phyloP scores from a whole-genome alignment of 768 basidiomycete genomes.

The Rhizopogon rudus region DNA sequence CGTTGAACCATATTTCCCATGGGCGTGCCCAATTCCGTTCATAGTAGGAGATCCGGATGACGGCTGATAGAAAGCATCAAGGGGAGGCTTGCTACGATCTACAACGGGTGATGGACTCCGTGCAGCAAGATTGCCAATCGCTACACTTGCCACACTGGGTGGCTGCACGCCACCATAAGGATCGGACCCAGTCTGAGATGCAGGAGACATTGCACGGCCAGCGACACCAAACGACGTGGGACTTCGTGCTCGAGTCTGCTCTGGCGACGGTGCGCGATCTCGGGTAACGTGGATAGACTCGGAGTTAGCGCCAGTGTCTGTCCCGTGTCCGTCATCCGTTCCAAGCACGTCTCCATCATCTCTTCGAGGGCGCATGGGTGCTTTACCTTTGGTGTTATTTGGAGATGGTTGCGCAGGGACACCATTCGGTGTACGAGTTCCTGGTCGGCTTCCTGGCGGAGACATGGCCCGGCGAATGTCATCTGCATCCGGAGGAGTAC shows the following conservation, averaged over 20 bases:
- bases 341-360: conserved; percentile 34
- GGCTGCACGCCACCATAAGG: conserved; percentile 13
- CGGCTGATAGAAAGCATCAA: conserved; percentile 55
- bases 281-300: conserved; percentile 37
- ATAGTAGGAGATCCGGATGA: conserved; percentile 38
- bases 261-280: conserved; percentile 55
- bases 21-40: conserved; percentile 46
- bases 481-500: conserved; percentile 41
- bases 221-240: conserved; percentile 39
- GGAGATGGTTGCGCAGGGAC: conserved; percentile 6
- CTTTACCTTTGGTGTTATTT: conserved; percentile 44
- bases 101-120: conserved; percentile 57
- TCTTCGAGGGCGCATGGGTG: conserved; percentile 43
- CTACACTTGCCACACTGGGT: conserved; percentile 45
- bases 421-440: conserved; percentile 30
- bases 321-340: conserved; percentile 46
- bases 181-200: conserved; percentile 27
- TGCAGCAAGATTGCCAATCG: conserved; percentile 41
- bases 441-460: conserved; percentile 45
- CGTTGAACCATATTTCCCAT: conserved; percentile 47
- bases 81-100: conserved; percentile 50
- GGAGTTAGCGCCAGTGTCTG: conserved; percentile 40
- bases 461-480: conserved; percentile 65
- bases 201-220: conserved; percentile 60
- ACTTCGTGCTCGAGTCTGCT: conserved; percentile 56